Conservation (phyloP, 2,329 filamentous ascomycete species). For the Colletotrichum musicola region DNA sequence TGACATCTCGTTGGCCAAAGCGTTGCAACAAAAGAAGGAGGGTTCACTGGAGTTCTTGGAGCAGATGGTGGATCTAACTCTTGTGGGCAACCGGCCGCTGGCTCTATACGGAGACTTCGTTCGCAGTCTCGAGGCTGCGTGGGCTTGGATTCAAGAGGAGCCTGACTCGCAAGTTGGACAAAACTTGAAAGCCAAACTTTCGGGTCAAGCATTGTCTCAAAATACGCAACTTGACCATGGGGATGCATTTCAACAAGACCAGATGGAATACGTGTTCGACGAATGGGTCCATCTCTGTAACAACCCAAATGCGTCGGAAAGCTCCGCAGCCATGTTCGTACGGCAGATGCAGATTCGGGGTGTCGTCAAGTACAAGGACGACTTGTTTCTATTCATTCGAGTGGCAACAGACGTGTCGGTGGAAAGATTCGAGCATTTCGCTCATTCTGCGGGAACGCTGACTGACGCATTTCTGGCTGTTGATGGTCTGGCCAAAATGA, state of each 20-base stretch:
- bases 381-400: slow-evolving; percentile 83
- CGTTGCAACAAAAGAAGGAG: slow-evolving; percentile 77
- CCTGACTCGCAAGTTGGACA: slow-evolving; percentile 73
- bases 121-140: slow-evolving; percentile 83
- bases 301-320: slow-evolving; percentile 81
- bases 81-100: slow-evolving; percentile 82
- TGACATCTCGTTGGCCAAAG: slow-evolving; percentile 79
- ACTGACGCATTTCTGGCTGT: slow-evolving; percentile 70
- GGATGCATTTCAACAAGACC: slow-evolving; percentile 70
- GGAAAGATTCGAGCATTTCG: slow-evolving; percentile 79
- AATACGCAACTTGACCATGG: slow-evolving; percentile 4
- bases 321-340: slow-evolving; percentile 80
- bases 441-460: slow-evolving; percentile 71
- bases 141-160: slow-evolving; percentile 83
- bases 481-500: slow-evolving; percentile 86
- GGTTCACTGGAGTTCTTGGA: slow-evolving; percentile 84
- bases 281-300: slow-evolving; percentile 91
- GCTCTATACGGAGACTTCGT: slow-evolving; percentile 89
- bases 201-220: slow-evolving; percentile 65
- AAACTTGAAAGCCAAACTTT: slow-evolving; percentile 76
- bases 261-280: slow-evolving; percentile 94
- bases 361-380: slow-evolving; percentile 79
- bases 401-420: slow-evolving; percentile 85
- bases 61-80: slow-evolving; percentile 80
- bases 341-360: slow-evolving; percentile 83